Base-by-base conservation (phyloP, 768 basidiomycete genomes). In the Chalciporus chontae region DNA sequence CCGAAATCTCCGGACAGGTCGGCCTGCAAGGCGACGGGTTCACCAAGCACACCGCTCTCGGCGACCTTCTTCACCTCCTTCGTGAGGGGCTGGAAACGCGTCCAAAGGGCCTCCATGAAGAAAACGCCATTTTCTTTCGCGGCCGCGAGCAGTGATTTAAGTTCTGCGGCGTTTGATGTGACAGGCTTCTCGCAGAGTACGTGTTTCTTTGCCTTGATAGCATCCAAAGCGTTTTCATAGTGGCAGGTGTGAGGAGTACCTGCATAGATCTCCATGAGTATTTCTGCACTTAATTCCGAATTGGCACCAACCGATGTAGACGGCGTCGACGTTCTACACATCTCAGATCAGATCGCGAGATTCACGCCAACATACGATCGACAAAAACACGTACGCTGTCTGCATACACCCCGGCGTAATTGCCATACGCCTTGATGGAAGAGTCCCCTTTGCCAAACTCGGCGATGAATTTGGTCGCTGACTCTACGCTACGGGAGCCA, bases 61-160 rank as follows among this genome's bases (percentile, higher is more conserved):
- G 78, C 74, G 40, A 88, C 68, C 52, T 74, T 74, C 67, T 85
- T 84, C 45, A 90, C 71, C 52, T 86, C 87, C 15, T 73, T 61
- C 9, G 75, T 71, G 51, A 88, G 76, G 11, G 87, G 87, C 50
- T 87, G 84, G 73, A 90, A 90, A 31, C 87, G 77, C 31, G 90
- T 91, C 89, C 90, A 92, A 68, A 92, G 74, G 0, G 87, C 90
- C 69, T 94, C 93, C 91, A 94, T 94, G 59, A 94, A 80, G 74
- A 94, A 94, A 1, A 92, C 77, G 15, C 83, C 79, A 58, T 85
- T 73, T 63, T 89, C 80, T 65, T 86, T 87, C 2, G 93, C 90
- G 17, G 89, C 77, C 9, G 71, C 71, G 17, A 92, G 71, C 18
- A 95, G 76, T 40, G 83, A 79, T n/a, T 80, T 77, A 18, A 91